Conservation (phyloP, 1,139 yeast genomes). For the Blastobotrys arbuscula region DNA sequence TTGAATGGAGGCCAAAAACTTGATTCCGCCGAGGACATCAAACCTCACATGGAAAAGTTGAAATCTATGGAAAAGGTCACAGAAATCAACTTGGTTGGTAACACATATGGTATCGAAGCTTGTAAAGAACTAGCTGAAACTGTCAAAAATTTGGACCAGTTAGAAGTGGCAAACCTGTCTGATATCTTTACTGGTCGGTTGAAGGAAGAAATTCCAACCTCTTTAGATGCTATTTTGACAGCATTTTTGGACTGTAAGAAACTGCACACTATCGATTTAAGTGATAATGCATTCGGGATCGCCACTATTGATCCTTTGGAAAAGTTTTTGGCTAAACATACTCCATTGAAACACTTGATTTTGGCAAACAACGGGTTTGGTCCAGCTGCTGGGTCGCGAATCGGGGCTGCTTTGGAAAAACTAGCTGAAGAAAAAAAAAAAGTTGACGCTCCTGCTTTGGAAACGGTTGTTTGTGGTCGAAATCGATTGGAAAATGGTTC, state of each 20-base stretch:
- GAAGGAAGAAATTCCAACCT: conserved; percentile 88
- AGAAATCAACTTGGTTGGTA: conserved; percentile 79
- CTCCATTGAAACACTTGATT: conserved; percentile 76
- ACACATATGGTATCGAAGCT: conserved; percentile 90
- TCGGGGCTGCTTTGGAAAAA: conserved; percentile 75
- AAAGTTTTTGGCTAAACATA: conserved; percentile 65
- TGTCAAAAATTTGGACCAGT: conserved; percentile 38
- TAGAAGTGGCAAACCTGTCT: conserved; percentile 70
- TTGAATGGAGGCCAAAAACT: conserved; percentile 75
- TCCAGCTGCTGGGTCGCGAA: conserved; percentile 92
- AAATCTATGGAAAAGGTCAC: conserved; percentile 39
- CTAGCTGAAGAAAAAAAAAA: conserved; percentile 60
- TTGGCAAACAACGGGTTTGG: conserved; percentile 96
- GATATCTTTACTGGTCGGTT: conserved; percentile 93
- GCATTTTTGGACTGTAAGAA: conserved; percentile 64
- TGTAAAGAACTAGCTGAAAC: conserved; percentile 64
- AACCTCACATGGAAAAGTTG: conserved; percentile 47
- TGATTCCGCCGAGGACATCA: conserved; percentile 65
- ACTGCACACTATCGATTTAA: conserved; percentile 68
- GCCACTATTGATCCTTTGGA: conserved; percentile 91
- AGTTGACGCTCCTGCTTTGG: conserved; percentile 39
- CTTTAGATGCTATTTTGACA: conserved; percentile 66
- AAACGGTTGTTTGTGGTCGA: conserved; percentile 92
- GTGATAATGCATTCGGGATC: conserved; percentile 95
- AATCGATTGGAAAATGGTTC: conserved; percentile 96